A percentile compares a stretch with the other conserved stretches of the same genome.
Conservation (phyloP, 2,329 filamentous ascomycete genomes). For the Ascocoryne sarcoides region DNA sequence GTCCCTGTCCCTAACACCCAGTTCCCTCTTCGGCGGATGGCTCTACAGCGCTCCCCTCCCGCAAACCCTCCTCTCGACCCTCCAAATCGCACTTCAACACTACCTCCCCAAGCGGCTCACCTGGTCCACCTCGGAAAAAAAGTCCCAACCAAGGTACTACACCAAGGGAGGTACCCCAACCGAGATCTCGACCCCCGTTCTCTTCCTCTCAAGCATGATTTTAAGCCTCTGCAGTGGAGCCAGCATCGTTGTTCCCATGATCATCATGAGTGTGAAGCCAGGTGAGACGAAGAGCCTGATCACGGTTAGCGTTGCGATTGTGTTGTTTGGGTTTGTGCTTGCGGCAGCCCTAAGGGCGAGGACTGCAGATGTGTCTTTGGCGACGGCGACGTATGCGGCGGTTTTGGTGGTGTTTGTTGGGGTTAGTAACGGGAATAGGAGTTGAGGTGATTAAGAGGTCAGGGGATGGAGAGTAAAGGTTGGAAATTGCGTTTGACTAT, state of each 20-base stretch:
- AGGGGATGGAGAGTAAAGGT: no score
- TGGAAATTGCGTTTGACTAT: no score
- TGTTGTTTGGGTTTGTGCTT: slow-evolving; percentile 1
- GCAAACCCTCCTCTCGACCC: no score
- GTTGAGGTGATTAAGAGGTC: no score
- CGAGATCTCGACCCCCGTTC: background rate
- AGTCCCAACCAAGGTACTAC: slow-evolving; percentile 1
- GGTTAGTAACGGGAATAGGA: no score
- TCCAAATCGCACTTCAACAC: no score
- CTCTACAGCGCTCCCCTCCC: no score
- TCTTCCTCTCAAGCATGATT: slow-evolving; percentile 1
- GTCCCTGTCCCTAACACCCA: background rate
- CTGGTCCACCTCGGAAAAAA: slow-evolving; percentile 1
- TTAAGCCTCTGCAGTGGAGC: no score
- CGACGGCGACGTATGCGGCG: slow-evolving; percentile 4
- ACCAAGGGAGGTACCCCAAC: background rate
- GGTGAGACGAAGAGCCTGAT: slow-evolving; percentile 3
- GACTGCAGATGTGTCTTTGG: slow-evolving; percentile 1
- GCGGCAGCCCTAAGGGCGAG: slow-evolving; percentile 1
- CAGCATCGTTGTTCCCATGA: slow-evolving; percentile 1
- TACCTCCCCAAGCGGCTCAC: no score
- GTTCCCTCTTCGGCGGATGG: no score
- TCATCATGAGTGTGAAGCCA: slow-evolving; percentile 2
- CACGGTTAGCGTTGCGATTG: slow-evolving; percentile 2
- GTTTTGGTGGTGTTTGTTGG: slow-evolving; percentile 6